Base-by-base conservation (phyloP, 164 flowering plant genomes). In the Magnolia officinalis region DNA sequence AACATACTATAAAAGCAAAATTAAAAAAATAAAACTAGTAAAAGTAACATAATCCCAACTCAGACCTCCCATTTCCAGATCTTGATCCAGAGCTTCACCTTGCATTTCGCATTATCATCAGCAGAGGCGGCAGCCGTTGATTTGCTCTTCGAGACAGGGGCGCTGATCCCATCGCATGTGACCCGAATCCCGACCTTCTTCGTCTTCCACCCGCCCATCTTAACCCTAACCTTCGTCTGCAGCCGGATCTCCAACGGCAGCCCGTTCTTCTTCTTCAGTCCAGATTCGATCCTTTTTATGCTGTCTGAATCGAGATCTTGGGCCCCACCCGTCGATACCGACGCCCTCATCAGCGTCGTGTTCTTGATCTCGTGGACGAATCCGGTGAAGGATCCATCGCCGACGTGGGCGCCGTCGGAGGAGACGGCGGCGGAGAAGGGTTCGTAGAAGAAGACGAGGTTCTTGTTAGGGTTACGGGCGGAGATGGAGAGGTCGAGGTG, bases 211-310 rank as follows among this genome's bases (percentile, higher is more conserved):
- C 79, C 80, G 2, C 92, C 97, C 68, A 90, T 75, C 88, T 91
- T 89, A 71, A 80, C 92, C 72, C 81, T 84, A 77, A 92, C 92
- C 74, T 87, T 90, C 6, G 99, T 96, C 6, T 92, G 90, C 68
- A 91, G 21, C 70, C 79, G 72, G 8, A 90, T 78, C 83, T 79
- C 78, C 80, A 96, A 51, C 4, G 91, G 88, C 74, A 93, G 49
- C 2, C 87, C 88, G 19, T 72, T 85, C 78, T 84, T 90, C 78
- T 80, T 88, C 87, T 86, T 88, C 86, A 90, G 67, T 52, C 82
- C 87, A 2, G 88, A 67, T 59, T 75, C 84, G 78, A 93, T 68
- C 13, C 77, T 67, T 0, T 14, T 77, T 0, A 76, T 86, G 0
- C 84, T 37, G 1, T 70, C 66, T 6, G 74, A 64, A 24, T 87